Base-by-base conservation (phyloP, 352 stramenopile species). In the Aphanomyces astaci region DNA sequence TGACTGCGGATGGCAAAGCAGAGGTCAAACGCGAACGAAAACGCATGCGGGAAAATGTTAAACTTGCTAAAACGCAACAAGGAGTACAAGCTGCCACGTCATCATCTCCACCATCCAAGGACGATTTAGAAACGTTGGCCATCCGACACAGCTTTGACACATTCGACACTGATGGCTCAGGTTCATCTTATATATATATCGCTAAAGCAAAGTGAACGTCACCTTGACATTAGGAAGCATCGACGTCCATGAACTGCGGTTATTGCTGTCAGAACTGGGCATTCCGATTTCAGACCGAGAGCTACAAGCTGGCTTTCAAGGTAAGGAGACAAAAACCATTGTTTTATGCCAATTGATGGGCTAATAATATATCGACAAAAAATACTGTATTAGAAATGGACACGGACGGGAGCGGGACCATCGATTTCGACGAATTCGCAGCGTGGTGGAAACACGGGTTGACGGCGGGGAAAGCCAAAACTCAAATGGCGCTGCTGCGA, bases 341-440 rank as follows among this genome's bases (percentile, higher is more conserved):
- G 33, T 46, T 9, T 43, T 13, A 64, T 52, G 56, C 7, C n/a
- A 0, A 59, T 22, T 17, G 17, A 28, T 11, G 4, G 13, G 10
- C n/a, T 54, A 51, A 51, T 51, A 51, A 19, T 51, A 51, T n/a
- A 19, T 51, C n/a, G 43, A 51, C 17, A 51, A 51, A 19, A 51
- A 51, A 51, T 17, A 51, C n/a, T 51, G n/a, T 51, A n/a, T n/a
- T 33, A 68, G 62, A 46, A 24, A 68, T 91, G 40, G 83, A 91
- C 33, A 66, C 70, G 7, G 74, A 91, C 56, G 45, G 59, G 48
- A 80, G 83, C 46, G 80, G 81, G 4, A 66, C 71, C 4, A 81
- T 91, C 52, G 80, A 86, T 22, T 69, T 75, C 30, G 53, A 75
- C 46, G 81, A 91, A 69, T 91, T 91, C 45, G 63, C 74, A 0